phyloP scores from a whole-genome alignment of 345 rosid genomes.

The Ceriops tagal region DNA sequence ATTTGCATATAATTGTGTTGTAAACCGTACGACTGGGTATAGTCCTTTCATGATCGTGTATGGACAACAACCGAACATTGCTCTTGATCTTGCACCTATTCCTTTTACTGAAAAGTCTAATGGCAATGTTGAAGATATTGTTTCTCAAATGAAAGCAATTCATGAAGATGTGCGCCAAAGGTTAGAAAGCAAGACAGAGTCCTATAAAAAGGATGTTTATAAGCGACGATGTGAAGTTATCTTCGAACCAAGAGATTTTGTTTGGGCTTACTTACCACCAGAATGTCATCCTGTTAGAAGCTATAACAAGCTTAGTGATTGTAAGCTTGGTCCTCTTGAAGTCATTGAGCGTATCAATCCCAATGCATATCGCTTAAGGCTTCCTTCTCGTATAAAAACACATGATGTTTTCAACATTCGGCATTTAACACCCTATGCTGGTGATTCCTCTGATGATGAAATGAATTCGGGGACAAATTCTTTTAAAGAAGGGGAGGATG shows the following conservation, averaged over 20 bases:
- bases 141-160: neutral
- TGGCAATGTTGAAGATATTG: conserved; percentile 4
- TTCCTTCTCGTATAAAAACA: neutral
- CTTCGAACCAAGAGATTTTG: conserved; percentile 10
- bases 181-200: neutral
- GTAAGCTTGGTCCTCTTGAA: conserved; percentile 1
- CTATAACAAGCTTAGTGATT: neutral
- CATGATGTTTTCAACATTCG: conserved; percentile 3
- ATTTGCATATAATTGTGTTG: conserved; percentile 3
- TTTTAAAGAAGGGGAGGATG: conserved; percentile 1
- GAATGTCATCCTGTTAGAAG: neutral
- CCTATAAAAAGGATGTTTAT: conserved; percentile 1
- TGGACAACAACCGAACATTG: neutral
- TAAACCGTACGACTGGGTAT: neutral
- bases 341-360: neutral
- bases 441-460: neutral
- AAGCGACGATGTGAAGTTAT: neutral
- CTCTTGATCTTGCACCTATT: neutral
- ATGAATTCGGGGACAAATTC: conserved; percentile 4
- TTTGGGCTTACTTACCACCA: conserved; percentile 2
- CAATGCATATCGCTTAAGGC: neutral
- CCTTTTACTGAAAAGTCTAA: neutral
- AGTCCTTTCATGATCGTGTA: neutral
- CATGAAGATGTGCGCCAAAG: neutral
- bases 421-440: neutral